Base-by-base conservation (phyloP, 164 flowering plant species). In the Brasenia schreberi region DNA sequence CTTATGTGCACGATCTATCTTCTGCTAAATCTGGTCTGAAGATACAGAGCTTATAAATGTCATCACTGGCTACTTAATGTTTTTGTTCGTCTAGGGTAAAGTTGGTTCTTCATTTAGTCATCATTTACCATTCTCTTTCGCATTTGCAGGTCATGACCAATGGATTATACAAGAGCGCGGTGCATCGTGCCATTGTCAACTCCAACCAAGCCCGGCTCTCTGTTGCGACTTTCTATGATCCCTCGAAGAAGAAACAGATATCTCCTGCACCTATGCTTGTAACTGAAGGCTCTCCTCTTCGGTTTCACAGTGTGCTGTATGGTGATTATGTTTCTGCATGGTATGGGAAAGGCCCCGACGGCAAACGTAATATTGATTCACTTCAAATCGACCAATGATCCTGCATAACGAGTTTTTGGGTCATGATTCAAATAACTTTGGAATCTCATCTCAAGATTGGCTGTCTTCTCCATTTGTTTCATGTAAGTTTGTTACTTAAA, bases 301-400 rank as follows among this genome's bases (percentile, higher is more conserved):
- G 70, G n/a, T 94, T 85, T 69, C 77, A 72, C 0, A 77, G 77
- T 18, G 84, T 89, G 61, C 19, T 75, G 6, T 94, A 94, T 74
- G 92, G 93, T 9, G 92, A 91, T 44, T 89, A 87, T 75, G 88
- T 89, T 44, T 81, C 90, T 4, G 81, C 95, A 18, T 94, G 98
- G 97, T 94, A 94, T 67, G 77, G 89, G 17, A 87, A 87, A 71
- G 98, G 98, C 5, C 98, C 97, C 0, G 91, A 86, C 66, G 98
- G 98, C 10, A 94, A 87, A 76, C 70, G 96, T 17, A 91, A 94
- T 60, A 70, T 94, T 19, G 96, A 94, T 77, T 83, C 87, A 1
- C 91, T 94, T 27, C 56, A 77, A 60, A 67, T 89, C 66, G n/a
- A 45, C 53, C 53, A 45, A 12, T 45, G 53, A 45, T 7, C 6